Conservation (phyloP, 768 basidiomycete species). For the Leccinum uliginosum region DNA sequence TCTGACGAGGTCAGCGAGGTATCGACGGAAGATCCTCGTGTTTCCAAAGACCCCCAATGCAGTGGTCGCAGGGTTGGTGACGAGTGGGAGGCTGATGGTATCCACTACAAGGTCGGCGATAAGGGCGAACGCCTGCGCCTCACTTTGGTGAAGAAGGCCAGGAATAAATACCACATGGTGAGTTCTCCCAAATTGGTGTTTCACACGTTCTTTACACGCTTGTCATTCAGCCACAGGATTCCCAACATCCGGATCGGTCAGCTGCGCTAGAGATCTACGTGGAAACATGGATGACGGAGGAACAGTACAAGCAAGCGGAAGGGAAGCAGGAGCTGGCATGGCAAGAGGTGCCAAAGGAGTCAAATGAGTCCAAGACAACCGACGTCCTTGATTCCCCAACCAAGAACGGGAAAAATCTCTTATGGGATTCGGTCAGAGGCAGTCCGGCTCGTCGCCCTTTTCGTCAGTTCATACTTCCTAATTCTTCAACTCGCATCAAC, state of each 20-base stretch:
- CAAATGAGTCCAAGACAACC: constrained; percentile 41
- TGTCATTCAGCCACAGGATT: constrained; percentile 65
- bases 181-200: constrained; percentile 18
- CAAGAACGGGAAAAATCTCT: constrained; percentile 57
- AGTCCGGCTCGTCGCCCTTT: constrained; percentile 39
- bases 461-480: constrained; percentile 46
- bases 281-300: constrained; percentile 77
- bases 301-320: constrained; percentile 64
- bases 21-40: constrained; percentile 45
- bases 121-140: constrained; percentile 69
- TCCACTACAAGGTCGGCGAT: constrained; percentile 65
- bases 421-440: constrained; percentile 61
- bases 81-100: constrained; percentile 70
- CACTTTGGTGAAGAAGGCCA: constrained; percentile 65
- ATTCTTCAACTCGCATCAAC: constrained; percentile 43
- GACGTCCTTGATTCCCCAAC: constrained; percentile 36
- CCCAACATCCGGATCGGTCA: constrained; percentile 69
- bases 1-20: constrained; percentile 42
- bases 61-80: constrained; percentile 63
- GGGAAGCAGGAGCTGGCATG: constrained; percentile 57
- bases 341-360: constrained; percentile 53
- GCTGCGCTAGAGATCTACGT: constrained; percentile 67
- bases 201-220: constrained; percentile 5
- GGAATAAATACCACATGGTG: constrained; percentile 72
- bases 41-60: constrained; percentile 49